Evolutionary conservation across 371 early-diverging fungal species (phyloP).

Genomic region (Mortierella sp.): DNA sequence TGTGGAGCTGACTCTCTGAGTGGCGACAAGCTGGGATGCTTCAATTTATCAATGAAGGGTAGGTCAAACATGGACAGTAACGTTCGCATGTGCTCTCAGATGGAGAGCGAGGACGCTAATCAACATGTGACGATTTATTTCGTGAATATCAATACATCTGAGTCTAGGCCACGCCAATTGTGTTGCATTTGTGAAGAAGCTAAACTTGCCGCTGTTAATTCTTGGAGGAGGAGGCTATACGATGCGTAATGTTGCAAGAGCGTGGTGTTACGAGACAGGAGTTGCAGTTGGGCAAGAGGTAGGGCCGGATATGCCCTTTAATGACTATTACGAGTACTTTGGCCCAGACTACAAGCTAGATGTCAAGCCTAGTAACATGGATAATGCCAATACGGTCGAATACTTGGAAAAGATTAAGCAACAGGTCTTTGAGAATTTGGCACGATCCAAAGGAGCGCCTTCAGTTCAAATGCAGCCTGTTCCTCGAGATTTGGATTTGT

Average conservation of each 20-base stretch:
- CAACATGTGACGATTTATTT: neutral
- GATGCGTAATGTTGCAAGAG: constrained; percentile 97
- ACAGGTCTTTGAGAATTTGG: constrained; percentile 91
- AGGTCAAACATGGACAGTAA: constrained; percentile 10
- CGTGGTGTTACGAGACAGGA: constrained; percentile 99
- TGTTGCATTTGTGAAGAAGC: constrained; percentile 92
- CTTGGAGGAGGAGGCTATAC: constrained; percentile 99
- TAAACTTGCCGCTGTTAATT: constrained; percentile 94
- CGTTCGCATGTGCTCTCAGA: no score
- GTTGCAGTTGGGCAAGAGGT: constrained; percentile 85
- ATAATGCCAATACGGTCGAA: constrained; percentile 91
- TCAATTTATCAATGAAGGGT: constrained; percentile 96
- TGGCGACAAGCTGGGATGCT: constrained; percentile 99
- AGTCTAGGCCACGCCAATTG: constrained; percentile 85
- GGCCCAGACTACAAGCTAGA: constrained; percentile 96
- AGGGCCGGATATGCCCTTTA: constrained; percentile 86
- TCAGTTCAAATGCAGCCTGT: constrained; percentile 95
- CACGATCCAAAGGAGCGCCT: constrained; percentile 91
- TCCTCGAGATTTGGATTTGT: constrained; percentile 63
- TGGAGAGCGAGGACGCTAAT: neutral
- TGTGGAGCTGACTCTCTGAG: constrained; percentile 99
- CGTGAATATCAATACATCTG: neutral
- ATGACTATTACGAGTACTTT: constrained; percentile 96
- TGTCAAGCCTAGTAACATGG: constrained; percentile 96
- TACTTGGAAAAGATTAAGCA: constrained; percentile 91